Percentiles rank a stretch among this genome's conserved stretches.
phyloP scores from a whole-genome alignment of 2,329 filamentous ascomycete species.

The Trichophyton rubrum region DNA sequence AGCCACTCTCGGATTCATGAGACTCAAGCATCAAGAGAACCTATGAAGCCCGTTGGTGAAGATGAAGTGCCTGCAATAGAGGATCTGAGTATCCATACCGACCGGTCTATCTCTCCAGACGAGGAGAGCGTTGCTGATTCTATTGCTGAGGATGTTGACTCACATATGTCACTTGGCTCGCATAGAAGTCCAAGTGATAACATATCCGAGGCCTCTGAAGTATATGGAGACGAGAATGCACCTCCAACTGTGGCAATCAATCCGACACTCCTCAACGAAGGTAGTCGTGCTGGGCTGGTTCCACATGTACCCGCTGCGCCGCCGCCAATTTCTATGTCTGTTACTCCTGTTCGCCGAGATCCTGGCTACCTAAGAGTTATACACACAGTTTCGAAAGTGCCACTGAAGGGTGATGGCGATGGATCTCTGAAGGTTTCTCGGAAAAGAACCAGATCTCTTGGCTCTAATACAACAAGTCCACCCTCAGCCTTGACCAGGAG shows the following conservation, averaged over 20 bases:
- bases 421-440: constrained; percentile 35
- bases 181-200: neutral
- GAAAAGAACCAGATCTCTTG: constrained; percentile 42
- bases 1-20: neutral
- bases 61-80: constrained; percentile 3
- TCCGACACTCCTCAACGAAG: constrained; percentile 14
- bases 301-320: constrained; percentile 9
- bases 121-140: neutral
- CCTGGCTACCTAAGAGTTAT: constrained; percentile 43
- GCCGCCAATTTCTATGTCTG: constrained; percentile 26
- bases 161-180: neutral
- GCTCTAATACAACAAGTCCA: constrained; percentile 30
- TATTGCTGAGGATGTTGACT: neutral
- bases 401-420: constrained; percentile 53
- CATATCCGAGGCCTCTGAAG: neutral
- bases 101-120: neutral
- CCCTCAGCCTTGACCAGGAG: constrained; percentile 21
- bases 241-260: constrained; percentile 15
- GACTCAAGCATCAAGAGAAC: neutral
- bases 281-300: constrained; percentile 18
- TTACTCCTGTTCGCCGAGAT: constrained; percentile 43
- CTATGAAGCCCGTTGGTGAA: neutral
- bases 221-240: constrained; percentile 50
- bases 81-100: neutral
- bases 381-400: constrained; percentile 65